Evolutionary conservation across 441 rosid species (phyloP).

Genomic region (Erysimum cheiri): DNA sequence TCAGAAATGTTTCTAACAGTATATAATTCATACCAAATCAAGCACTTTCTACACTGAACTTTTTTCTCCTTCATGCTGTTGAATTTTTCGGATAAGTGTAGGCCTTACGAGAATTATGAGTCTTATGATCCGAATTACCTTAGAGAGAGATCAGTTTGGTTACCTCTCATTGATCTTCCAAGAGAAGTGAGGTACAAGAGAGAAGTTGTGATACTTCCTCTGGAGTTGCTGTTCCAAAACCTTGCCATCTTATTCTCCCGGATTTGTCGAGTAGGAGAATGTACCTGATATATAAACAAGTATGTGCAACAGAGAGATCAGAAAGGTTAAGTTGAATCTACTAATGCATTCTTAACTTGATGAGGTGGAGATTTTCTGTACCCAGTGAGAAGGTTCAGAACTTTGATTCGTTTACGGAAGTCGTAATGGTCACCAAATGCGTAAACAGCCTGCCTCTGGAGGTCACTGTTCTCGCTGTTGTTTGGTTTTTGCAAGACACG

Average conservation of each 20-base stretch:
- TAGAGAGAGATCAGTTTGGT: slow-evolving; percentile 7
- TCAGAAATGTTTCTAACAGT: neutral
- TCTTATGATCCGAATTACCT: neutral
- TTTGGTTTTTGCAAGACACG: slow-evolving; percentile 62
- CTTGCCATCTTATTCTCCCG: slow-evolving; percentile 93
- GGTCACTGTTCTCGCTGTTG: slow-evolving; percentile 47
- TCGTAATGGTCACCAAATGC: slow-evolving; percentile 88
- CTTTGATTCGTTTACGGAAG: slow-evolving; percentile 78
- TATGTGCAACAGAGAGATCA: slow-evolving; percentile 25
- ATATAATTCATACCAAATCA: neutral
- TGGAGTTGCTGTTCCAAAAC: slow-evolving; percentile 70
- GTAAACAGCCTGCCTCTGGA: slow-evolving; percentile 71
- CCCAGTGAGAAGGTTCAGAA: slow-evolving; percentile 94
- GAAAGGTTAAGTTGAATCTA: neutral
- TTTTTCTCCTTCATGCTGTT: too few species aligned
- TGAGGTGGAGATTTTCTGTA: slow-evolving; percentile 43
- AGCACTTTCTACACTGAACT: neutral
- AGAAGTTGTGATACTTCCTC: slow-evolving; percentile 78
- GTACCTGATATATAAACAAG: slow-evolving; percentile 56
- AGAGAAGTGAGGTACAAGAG: slow-evolving; percentile 72
- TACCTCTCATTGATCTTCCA: slow-evolving; percentile 64
- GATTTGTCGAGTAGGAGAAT: slow-evolving; percentile 74
- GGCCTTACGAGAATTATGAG: neutral
- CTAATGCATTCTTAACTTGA: slow-evolving; percentile 12
- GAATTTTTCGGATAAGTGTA: neutral